Percentiles rank a stretch among this genome's conserved stretches.
Conservation (phyloP, 2,329 filamentous ascomycete species). For the Volutella citrinella region DNA sequence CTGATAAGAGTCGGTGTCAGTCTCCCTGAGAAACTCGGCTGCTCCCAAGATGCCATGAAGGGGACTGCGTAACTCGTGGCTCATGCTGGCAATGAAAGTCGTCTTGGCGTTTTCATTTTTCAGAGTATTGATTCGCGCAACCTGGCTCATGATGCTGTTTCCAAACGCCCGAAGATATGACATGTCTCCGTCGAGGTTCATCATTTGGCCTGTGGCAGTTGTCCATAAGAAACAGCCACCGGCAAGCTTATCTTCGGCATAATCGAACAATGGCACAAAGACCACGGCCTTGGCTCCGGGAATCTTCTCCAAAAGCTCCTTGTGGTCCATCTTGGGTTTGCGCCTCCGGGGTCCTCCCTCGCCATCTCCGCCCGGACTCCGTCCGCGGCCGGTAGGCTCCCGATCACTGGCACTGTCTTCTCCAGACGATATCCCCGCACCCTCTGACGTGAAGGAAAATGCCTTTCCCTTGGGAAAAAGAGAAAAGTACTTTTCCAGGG, state of each 20-base stretch:
- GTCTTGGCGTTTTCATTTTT: conserved; percentile 52
- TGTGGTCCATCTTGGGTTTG: conserved; percentile 25
- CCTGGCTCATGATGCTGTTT: conserved; percentile 45
- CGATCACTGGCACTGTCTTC: conserved; percentile 30
- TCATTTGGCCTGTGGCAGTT: conserved; percentile 30
- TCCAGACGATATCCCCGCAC: conserved; percentile 26
- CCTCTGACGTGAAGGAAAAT: conserved; percentile 29
- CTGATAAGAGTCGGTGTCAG: conserved; percentile 35
- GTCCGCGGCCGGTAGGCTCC: conserved; percentile 7
- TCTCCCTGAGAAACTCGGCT: conserved; percentile 47
- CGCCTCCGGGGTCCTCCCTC: too few relatives aligned
- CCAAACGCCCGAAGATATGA: conserved; percentile 32
- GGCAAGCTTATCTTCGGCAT: conserved; percentile 31
- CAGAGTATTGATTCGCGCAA: conserved; percentile 51
- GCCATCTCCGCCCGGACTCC: too few relatives aligned
- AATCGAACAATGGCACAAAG: conserved; percentile 35
- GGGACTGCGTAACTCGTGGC: conserved; percentile 55
- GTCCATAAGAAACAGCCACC: conserved; percentile 37
- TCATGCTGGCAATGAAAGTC: conserved; percentile 58
- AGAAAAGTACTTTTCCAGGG: conserved; percentile 28
- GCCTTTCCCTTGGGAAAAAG: conserved; percentile 28
- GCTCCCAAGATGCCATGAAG: conserved; percentile 56
- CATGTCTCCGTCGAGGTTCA: conserved; percentile 34
- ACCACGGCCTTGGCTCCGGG: conserved; percentile 32
- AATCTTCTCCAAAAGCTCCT: conserved; percentile 32